These are phyloP conservation scores for Poronia punctata DNA, from an alignment of 495 filamentous ascomycete genomes.

Conservation along the genomic window DNA sequence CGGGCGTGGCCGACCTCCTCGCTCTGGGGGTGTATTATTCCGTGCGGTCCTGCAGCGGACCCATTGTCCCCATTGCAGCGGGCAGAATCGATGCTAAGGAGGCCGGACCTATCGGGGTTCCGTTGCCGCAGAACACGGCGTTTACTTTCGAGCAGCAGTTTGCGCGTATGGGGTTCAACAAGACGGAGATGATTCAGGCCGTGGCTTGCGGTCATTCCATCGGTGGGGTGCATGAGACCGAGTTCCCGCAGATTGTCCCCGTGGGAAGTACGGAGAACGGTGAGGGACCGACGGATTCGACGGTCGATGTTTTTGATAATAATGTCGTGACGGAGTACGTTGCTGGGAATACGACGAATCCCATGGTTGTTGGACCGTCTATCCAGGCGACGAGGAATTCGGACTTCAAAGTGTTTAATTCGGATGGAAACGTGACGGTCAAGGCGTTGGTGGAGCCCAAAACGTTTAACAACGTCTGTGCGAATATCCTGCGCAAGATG, in stretches of 20 bases:
- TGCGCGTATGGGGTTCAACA: constrained; percentile 49
- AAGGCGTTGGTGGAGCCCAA: constrained; percentile 34
- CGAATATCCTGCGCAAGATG: constrained; percentile 49
- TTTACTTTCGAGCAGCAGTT: constrained; percentile 49
- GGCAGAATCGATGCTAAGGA: constrained; percentile 50
- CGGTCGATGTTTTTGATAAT: constrained; percentile 46
- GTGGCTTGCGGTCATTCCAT: constrained; percentile 57
- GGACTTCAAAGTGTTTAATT: constrained; percentile 51
- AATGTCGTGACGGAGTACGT: constrained; percentile 51
- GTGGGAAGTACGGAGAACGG: constrained; percentile 40
- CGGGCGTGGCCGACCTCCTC: constrained; percentile 51
- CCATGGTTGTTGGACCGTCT: constrained; percentile 45
- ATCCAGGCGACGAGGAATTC: constrained; percentile 36
- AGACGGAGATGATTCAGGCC: constrained; percentile 52
- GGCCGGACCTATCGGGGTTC: constrained; percentile 47
- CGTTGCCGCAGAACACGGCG: constrained; percentile 50
- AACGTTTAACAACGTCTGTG: constrained; percentile 42
- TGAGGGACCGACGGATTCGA: constrained; percentile 38
- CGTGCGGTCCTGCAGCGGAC: constrained; percentile 53
- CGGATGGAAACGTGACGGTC: constrained; percentile 51
- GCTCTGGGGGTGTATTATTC: constrained; percentile 52
- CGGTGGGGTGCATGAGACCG: constrained; percentile 50
- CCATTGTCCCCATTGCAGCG: constrained; percentile 45
- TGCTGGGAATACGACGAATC: constrained; percentile 43
- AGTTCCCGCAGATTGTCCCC: constrained; percentile 50